A percentile compares a stretch with the other conserved stretches of the same genome.
Conservation (phyloP, 1,284 basidiomycete species). For the Cutaneotrichosporon daszewskae region DNA sequence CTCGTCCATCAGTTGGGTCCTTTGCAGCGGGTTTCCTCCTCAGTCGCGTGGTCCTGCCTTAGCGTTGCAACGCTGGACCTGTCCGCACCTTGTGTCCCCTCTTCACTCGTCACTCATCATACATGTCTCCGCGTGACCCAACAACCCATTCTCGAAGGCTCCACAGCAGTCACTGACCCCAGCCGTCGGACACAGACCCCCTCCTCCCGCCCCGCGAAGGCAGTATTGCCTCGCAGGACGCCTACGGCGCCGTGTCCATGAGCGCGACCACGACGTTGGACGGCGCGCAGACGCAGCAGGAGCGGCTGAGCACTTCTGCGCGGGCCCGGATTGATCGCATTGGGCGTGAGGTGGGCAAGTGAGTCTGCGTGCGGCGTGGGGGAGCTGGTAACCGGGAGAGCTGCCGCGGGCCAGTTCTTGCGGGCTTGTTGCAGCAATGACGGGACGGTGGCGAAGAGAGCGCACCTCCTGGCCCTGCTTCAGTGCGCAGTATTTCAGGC, state of each 20-base stretch:
- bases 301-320: constrained; percentile 9
- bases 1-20: no score
- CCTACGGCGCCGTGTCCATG: constrained; percentile 12
- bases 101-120: neutral
- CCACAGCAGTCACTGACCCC: no score
- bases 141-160: no score
- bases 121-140: neutral
- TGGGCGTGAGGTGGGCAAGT: constrained; percentile 17
- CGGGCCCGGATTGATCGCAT: constrained; percentile 14
- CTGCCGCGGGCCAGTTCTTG: no score
- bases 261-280: constrained; percentile 1
- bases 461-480: neutral
- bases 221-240: constrained; percentile 15
- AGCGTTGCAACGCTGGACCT: no score
- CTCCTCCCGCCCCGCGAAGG: constrained; percentile 8
- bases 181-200: constrained; percentile 10
- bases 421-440: neutral
- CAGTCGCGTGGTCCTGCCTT: no score
- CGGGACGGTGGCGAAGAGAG: neutral
- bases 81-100: neutral
- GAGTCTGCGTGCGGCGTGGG: constrained; percentile 1
- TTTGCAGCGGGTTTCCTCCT: no score
- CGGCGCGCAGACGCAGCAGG: neutral
- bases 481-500: neutral
- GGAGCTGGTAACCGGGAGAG: no score